phyloP scores from a whole-genome alignment of 768 basidiomycete species.

The Calocera viscosa region DNA sequence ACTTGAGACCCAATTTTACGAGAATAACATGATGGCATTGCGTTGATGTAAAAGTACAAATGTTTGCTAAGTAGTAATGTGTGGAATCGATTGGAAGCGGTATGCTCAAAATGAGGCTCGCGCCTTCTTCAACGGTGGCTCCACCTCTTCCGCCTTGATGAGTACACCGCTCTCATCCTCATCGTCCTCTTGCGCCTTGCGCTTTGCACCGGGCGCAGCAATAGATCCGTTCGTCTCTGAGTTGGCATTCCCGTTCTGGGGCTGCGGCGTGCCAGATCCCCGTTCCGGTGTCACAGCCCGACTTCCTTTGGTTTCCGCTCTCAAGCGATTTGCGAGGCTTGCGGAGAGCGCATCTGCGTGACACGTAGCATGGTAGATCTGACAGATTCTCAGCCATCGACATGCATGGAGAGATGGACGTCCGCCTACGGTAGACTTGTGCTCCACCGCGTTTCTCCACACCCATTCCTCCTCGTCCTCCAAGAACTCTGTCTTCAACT shows the following conservation, averaged over 20 bases:
- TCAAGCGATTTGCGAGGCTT: conserved; percentile 13
- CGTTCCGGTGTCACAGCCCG: conserved; percentile 1
- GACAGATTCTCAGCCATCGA: conserved; percentile 11
- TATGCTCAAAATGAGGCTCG: conserved; percentile 14
- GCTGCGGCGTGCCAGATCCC: neutral
- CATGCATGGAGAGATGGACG: neutral
- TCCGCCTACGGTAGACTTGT: conserved; percentile 57
- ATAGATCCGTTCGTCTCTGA: conserved; percentile 30
- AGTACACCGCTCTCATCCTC: conserved; percentile 31
- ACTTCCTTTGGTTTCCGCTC: conserved; percentile 6
- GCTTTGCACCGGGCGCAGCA: conserved; percentile 50
- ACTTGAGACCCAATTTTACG: neutral
- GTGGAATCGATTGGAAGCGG: conserved; percentile 9
- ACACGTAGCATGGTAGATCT: conserved; percentile 94
- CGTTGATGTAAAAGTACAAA: conserved; percentile 15
- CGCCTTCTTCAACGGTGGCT: conserved; percentile 23
- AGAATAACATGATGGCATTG: neutral
- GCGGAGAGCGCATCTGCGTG: conserved; percentile 48
- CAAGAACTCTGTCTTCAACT: conserved; percentile 75
- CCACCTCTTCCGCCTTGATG: conserved; percentile 11
- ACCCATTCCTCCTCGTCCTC: conserved; percentile 99
- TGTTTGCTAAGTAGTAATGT: conserved; percentile 25
- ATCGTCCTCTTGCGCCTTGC: conserved; percentile 41
- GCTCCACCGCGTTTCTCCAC: conserved; percentile 80
- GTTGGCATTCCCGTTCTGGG: conserved; percentile 26